A percentile compares a stretch with the other conserved stretches of the same genome.
Evolutionary conservation across 2,329 filamentous ascomycete species (phyloP).

Genomic region (Diaporthe humulicola): DNA sequence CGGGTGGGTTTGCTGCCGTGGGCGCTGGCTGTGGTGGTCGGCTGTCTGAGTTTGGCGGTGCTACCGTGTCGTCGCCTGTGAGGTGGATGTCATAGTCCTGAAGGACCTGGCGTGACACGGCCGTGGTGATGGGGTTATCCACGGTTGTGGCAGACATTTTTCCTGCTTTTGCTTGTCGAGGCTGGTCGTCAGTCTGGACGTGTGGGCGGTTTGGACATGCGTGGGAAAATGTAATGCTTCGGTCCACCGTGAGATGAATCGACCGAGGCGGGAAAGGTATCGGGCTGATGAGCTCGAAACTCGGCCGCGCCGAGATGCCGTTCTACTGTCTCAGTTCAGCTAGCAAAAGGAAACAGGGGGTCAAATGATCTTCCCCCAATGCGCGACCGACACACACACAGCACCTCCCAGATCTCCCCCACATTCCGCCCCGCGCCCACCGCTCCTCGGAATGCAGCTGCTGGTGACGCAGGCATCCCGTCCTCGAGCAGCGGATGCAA

Average conservation of each 20-base stretch:
- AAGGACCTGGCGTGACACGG: slow-evolving; percentile 42
- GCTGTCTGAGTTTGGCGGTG: slow-evolving; percentile 42
- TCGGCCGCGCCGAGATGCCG: slow-evolving; percentile 6
- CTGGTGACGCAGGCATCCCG: not conserved
- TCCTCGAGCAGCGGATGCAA: not conserved
- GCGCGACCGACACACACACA: not conserved
- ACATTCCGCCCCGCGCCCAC: slow-evolving; percentile 29
- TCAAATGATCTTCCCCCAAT: not conserved
- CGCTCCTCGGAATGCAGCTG: not conserved
- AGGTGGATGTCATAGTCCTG: slow-evolving; percentile 48
- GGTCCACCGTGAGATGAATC: not conserved
- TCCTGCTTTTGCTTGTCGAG: not conserved
- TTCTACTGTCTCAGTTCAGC: not conserved
- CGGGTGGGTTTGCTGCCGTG: slow-evolving; percentile 43
- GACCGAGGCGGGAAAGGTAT: not conserved
- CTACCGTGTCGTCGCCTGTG: slow-evolving; percentile 39
- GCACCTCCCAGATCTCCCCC: not conserved
- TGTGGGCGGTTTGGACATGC: not conserved
- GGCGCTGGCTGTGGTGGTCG: slow-evolving; percentile 37
- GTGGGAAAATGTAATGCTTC: not conserved
- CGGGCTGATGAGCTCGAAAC: slow-evolving; percentile 7
- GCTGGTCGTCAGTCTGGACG: too few species aligned
- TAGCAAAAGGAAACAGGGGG: not conserved
- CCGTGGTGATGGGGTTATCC: slow-evolving; percentile 44
- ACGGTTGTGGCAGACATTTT: slow-evolving; percentile 45